phyloP scores from a whole-genome alignment of 1,284 basidiomycete species.

The Tylopilus microsporus region DNA sequence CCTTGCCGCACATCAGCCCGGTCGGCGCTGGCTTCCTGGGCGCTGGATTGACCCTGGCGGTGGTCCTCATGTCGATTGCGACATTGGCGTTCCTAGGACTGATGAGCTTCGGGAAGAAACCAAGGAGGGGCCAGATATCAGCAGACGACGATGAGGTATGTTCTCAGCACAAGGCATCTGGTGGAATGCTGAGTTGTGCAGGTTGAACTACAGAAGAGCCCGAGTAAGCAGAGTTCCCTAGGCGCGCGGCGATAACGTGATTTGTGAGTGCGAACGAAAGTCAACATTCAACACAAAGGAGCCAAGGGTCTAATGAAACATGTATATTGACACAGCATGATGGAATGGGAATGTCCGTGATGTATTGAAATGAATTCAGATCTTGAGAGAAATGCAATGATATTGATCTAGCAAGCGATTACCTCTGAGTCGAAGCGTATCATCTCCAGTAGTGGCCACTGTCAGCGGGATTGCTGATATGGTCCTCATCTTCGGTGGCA shows the following conservation, averaged over 20 bases:
- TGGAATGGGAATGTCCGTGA: conserved; percentile 17
- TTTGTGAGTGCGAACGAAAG: conserved; percentile 2
- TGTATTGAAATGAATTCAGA: conserved; percentile 21
- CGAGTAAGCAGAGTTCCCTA: conserved; percentile 12
- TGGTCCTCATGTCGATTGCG: conserved; percentile 38
- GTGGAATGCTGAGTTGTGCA: conserved; percentile 12
- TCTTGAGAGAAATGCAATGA: conserved; percentile 20
- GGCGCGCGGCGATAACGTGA: neutral
- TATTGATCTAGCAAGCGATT: conserved; percentile 12
- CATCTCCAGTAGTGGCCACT: conserved; percentile 30
- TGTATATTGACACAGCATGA: conserved; percentile 20
- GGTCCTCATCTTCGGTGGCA: conserved; percentile 23
- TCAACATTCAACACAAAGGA: conserved; percentile 4
- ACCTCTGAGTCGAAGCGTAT: conserved; percentile 4
- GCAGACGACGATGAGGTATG: conserved; percentile 18
- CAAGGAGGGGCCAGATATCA: neutral
- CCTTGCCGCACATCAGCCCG: conserved; percentile 43
- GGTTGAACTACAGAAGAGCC: conserved; percentile 23
- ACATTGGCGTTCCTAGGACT: conserved; percentile 45
- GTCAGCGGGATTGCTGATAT: conserved; percentile 16
- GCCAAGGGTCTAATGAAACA: conserved; percentile 10
- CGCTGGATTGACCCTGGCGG: conserved; percentile 52
- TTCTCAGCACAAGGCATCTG: neutral
- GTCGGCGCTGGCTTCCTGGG: conserved; percentile 65
- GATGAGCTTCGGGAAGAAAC: conserved; percentile 33